Percentiles rank a stretch among this genome's conserved stretches.
Evolutionary conservation across 768 basidiomycete species (phyloP).

Genomic region (Boletus pseudo-olivaceus): DNA sequence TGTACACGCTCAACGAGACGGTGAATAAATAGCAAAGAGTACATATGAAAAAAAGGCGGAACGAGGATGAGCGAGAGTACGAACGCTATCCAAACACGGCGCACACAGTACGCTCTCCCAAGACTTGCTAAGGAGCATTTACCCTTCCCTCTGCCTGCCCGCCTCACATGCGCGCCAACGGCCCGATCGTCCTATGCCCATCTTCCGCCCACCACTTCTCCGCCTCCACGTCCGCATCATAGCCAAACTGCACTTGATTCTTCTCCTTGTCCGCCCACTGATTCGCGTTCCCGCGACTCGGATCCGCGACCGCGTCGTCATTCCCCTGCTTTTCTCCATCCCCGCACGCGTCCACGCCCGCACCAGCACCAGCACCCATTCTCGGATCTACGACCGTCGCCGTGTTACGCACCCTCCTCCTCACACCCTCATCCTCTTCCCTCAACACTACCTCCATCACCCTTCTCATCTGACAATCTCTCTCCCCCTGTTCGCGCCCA

Average conservation of each 20-base stretch:
- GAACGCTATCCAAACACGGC: neutral
- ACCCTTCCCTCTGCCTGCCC: too few relatives aligned
- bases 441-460: conserved; percentile 43
- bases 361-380: neutral
- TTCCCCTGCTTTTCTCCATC: neutral
- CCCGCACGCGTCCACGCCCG: too few relatives aligned
- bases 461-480: conserved; percentile 48
- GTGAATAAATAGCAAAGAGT: too few relatives aligned
- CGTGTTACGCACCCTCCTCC: conserved; percentile 9
- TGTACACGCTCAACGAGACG: too few relatives aligned
- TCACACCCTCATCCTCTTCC: conserved; percentile 15
- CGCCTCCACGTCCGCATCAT: conserved; percentile 50
- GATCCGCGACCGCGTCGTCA: neutral
- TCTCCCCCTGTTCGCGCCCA: conserved; percentile 46
- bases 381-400: conserved; percentile 8
- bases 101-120: neutral
- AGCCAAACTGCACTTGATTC: conserved; percentile 45
- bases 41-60: too few relatives aligned
- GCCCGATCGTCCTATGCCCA: conserved; percentile 20
- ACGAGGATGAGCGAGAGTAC: too few relatives aligned
- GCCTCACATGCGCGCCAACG: conserved; percentile 15
- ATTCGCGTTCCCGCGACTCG: conserved; percentile 40
- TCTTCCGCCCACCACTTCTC: conserved; percentile 47
- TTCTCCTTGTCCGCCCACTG: conserved; percentile 58
- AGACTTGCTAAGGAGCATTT: too few relatives aligned